Evolutionary conservation across 306 rosid species (phyloP).

Genomic region (Cyamopsis tetragonoloba): DNA sequence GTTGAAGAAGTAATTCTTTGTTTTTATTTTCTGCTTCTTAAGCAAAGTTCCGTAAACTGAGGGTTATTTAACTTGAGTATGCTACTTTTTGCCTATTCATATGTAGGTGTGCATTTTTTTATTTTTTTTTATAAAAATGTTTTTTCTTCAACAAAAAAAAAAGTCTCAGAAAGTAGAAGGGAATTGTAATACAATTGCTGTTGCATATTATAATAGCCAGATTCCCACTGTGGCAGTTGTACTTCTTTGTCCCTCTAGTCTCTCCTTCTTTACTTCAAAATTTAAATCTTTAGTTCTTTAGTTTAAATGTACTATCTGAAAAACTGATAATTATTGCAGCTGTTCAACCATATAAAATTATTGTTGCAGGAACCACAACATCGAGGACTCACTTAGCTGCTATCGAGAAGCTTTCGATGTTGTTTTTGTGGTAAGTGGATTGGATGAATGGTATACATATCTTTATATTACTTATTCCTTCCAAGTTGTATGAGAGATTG

Average conservation of each 20-base stretch:
- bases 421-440: slow-evolving; percentile 71
- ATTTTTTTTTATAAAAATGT: neutral
- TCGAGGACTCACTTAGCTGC: slow-evolving; percentile 65
- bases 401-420: slow-evolving; percentile 71
- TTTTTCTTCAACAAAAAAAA: neutral
- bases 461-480: slow-evolving; percentile 15
- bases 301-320: neutral
- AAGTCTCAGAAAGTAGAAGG: neutral
- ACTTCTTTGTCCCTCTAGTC: neutral
- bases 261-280: neutral
- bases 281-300: neutral
- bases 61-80: neutral
- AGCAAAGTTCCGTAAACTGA: neutral
- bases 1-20: neutral
- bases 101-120: neutral
- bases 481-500: neutral
- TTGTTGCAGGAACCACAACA: slow-evolving; percentile 69
- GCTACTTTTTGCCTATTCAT: neutral
- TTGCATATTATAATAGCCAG: neutral
- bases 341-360: slow-evolving; percentile 18
- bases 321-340: neutral
- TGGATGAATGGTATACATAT: neutral
- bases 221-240: neutral
- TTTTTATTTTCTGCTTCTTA: neutral
- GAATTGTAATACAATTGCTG: neutral